Base-by-base conservation (phyloP, 352 stramenopile genomes). In the Phytophthora pistaciae region DNA sequence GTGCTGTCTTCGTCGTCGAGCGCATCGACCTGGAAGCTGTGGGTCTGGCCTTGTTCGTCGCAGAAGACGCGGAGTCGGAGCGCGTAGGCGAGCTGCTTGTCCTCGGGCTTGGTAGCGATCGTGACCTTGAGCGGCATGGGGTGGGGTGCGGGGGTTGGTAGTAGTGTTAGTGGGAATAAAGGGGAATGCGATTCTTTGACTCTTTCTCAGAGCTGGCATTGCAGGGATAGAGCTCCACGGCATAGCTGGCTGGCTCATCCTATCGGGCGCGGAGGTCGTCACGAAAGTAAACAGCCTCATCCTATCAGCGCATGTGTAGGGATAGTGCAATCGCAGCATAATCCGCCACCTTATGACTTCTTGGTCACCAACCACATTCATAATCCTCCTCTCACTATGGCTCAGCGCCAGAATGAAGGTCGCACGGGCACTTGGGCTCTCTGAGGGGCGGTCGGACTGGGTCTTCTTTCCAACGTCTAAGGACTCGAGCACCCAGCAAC, bases 301-400 rank as follows among this genome's bases (percentile, higher is more conserved):
- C 40, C 38, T 42, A 63, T 63, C 56, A 55, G 38, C 21, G 38
- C 21, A 31, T 63, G 56, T 63, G 56, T 40, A 61, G 33, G 36
- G 21, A 52, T 23, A 16, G 21, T 55, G 48, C 48, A 52, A 20
- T 25, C 18, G n/a, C n/a, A 10, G 48, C 48, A 55, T 55, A 55
- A 55, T 27, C 48, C 44, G 5, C 18, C 18, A 23, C 44, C 2
- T 5, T 52, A 27, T 23, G 44, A 52, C 44, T 52, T 23, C 27
- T 29, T 29, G 27, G 4, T 29, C 27, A 29, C 27, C 27, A 29
- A 29, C 27, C 27, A 29, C 27, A 29, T 7, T 29, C 27, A 29
- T 29, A 29, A 29, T 6, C 27, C 27, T 29, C 27, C 18, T 52
- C 16, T 52, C 44, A 25, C 44, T 18, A 20, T 27, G 44, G 5